Base-by-base conservation (phyloP, 2,329 filamentous ascomycete species). In the Paramyrothecium sp. region DNA sequence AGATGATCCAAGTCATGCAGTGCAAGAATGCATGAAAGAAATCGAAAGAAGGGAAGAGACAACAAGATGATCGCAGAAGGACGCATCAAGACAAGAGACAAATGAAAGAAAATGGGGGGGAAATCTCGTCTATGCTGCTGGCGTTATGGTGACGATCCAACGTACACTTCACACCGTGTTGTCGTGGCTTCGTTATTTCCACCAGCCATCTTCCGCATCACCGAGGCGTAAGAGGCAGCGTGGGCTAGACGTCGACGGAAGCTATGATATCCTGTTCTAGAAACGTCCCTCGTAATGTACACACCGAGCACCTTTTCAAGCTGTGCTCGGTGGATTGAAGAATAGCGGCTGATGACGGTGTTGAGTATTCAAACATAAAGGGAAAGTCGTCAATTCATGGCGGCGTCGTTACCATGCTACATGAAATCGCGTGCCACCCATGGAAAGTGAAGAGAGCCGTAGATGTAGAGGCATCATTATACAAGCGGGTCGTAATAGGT, bases 361-460 rank as follows among this genome's bases (percentile, higher is more conserved):
- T 59, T 56, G 63, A 58, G 62, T 69, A 67, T 63, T 67, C 65
- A 68, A 69, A 73, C 70, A 73, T 64, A 61, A 65, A 71, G 71
- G 63, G 68, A 71, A 70, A 74, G 67, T 77, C 73, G 68, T 77
- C 67, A 76, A 69, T 63, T 77, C 73, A 68, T 77, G 68, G 65
- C 65, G 66, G 68, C 67, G 59, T 74, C 72, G 68, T 72, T 60
- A 71, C 65, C 65, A 65, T 68, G 66, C 66, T 69, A 68, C 65
- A 68, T 68, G 61, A 67, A 63, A 65, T 60, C 63, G 54, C 61
- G 59, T 61, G 57, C 64, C 66, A 59, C 61, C 61, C 53, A 62
- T 56, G 55, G 58, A 59, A 61, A 59, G 62, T 59, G 58, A 61
- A 61, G 53, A 62, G 63, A 63, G 62, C 54, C 58, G 51, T 61